Evolutionary conservation across 306 rosid species (phyloP), one percentile per base, ranked within the genome.

Genomic region (Rosa lucieae): DNA sequence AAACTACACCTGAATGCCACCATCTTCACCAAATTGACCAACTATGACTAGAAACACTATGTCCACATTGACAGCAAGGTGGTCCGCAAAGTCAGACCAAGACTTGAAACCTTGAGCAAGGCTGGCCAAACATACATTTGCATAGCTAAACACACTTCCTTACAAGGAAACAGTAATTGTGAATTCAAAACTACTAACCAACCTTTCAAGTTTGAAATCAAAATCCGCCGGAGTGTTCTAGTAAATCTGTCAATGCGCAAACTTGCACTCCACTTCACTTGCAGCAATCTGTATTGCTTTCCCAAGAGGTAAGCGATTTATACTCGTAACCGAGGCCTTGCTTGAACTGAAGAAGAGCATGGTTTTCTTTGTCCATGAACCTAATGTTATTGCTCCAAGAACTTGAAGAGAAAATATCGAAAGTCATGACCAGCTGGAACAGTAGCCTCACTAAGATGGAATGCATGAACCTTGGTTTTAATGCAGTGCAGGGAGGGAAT

Each of bases 171-270:
- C 47, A 61, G n/a, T 49, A 48, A 26, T 62, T 77, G 62, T 20
- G 58, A 75, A 39, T 66, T 67, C 39, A 61, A 77, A 53, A 23
- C 80, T 5, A 46, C 53, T 9, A 8, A 44, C 84, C 74, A 59
- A 88, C 99, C 94, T 91, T 87, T 87, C 94, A 55, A 94, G 91
- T 88, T 94, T 94, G 88, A 92, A 94, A 87, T 94, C 99, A 86
- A 94, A 94, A 84, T 94, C 99, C 10, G 97, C 89, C 0, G 99
- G 99, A 40, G 99, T 94, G 88, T 94, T 94, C 47, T 97, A 94
- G 87, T 94, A 94, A 44, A 92, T 82, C 99, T 94, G 87, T 51
- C 56, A 75, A 46, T 29, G 20, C 10, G 5, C 61, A 75, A 17
- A 46, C 35, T 29, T 32, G 29, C 29, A 26, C 29, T 26, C 29